Percentiles rank a stretch among this genome's conserved stretches.
phyloP scores from a whole-genome alignment of 192 early-diverging fungal genomes.

The Radiomyces spectabilis region DNA sequence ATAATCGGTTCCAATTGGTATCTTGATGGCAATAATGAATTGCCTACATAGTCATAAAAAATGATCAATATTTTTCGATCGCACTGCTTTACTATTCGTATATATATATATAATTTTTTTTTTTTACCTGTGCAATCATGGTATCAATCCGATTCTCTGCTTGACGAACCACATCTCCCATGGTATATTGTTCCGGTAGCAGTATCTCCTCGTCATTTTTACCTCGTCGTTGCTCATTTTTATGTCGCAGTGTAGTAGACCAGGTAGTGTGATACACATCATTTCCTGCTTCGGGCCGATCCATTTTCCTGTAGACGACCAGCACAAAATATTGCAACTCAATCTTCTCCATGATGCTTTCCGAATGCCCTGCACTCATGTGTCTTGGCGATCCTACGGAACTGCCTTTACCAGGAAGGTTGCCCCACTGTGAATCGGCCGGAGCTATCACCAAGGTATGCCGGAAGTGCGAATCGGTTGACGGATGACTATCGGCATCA shows the following conservation, averaged over 20 bases:
- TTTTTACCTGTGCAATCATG: slow-evolving; percentile 8
- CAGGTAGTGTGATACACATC: neutral
- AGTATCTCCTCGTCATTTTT: slow-evolving; percentile 15
- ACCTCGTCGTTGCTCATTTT: neutral
- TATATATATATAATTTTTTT: neutral
- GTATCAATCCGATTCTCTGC: slow-evolving; percentile 14
- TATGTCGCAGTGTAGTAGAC: neutral
- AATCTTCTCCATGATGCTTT: neutral
- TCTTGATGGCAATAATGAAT: slow-evolving; percentile 13
- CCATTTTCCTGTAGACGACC: slow-evolving; percentile 10
- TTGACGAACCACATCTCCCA: slow-evolving; percentile 14
- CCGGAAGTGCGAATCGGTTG: slow-evolving; percentile 1
- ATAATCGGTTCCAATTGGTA: slow-evolving; percentile 20
- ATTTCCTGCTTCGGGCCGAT: neutral
- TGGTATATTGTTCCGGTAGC: slow-evolving; percentile 2
- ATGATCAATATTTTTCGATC: neutral
- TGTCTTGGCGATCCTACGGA: neutral
- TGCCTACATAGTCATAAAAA: slow-evolving; percentile 7
- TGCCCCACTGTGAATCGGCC: neutral
- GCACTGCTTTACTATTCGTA: neutral
- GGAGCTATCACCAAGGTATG: slow-evolving; percentile 11
- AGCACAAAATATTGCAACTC: slow-evolving; percentile 20
- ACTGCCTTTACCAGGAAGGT: neutral
- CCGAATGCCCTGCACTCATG: neutral
- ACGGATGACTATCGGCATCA: neutral